Evolutionary conservation across 2,329 filamentous ascomycete genomes (phyloP).

Genomic region (Fusarium oligoseptatum): DNA sequence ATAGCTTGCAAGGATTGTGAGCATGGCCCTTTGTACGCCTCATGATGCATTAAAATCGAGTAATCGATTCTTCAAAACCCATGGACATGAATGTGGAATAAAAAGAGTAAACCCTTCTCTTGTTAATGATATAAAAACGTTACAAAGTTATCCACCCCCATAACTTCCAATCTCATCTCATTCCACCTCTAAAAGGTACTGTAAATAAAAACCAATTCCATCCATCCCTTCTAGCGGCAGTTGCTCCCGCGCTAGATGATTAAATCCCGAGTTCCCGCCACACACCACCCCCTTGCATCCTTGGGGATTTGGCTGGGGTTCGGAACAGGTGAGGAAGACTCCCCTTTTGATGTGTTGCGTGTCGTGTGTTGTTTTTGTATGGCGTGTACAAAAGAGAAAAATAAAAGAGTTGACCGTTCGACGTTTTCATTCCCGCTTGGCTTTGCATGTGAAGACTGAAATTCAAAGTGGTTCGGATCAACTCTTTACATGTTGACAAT

Average conservation of each 20-base stretch:
- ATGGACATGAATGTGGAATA: not conserved
- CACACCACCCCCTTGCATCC: not conserved
- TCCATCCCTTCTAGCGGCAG: not conserved
- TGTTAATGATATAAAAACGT: constrained; percentile 2
- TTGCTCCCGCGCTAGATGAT: constrained; percentile 9
- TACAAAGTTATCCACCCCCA: not conserved
- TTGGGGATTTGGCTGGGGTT: not conserved
- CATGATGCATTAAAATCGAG: not conserved
- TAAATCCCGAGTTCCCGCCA: constrained; percentile 11
- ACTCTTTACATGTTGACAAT: constrained; percentile 59
- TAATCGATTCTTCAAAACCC: not conserved
- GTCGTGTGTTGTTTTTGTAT: not conserved
- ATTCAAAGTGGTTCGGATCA: not conserved
- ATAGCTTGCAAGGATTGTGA: not conserved
- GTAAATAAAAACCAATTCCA: not conserved
- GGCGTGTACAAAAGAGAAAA: not conserved
- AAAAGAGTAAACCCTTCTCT: not conserved
- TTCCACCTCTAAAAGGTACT: not conserved
- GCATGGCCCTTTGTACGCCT: not conserved
- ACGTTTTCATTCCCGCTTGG: constrained; percentile 12
- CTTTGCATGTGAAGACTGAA: constrained; percentile 15
- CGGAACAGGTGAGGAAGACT: not conserved
- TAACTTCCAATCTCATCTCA: not conserved
- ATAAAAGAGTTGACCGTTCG: constrained; percentile 6
- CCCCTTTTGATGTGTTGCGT: not conserved